phyloP scores from a whole-genome alignment of 805 yeast genomes.

The Scheffersomyces lignosus region DNA sequence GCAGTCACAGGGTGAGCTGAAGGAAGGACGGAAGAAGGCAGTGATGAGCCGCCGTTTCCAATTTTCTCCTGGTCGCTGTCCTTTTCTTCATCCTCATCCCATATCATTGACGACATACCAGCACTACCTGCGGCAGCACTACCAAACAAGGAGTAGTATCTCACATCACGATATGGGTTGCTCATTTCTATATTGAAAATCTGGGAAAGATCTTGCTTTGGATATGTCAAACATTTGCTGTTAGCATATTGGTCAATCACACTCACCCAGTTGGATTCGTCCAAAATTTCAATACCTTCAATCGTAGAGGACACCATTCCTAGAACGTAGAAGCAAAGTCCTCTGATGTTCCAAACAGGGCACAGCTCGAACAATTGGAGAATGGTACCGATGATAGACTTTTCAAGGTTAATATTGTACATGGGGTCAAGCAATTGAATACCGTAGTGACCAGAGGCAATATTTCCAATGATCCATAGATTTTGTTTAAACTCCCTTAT shows the following conservation, averaged over 20 bases:
- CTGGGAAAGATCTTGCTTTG: conserved; percentile 6
- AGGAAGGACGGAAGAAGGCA: too few relatives aligned
- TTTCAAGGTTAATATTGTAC: conserved; percentile 19
- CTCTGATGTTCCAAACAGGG: conserved; percentile 58
- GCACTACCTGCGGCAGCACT: conserved; percentile 4
- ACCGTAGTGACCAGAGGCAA: conserved; percentile 73
- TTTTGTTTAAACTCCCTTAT: conserved; percentile 58
- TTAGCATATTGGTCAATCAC: conserved; percentile 10
- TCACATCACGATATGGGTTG: conserved; percentile 22
- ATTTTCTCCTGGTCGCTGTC: conserved; percentile 6
- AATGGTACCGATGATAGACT: conserved; percentile 44
- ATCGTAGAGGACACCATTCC: conserved; percentile 72
- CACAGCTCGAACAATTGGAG: conserved; percentile 36
- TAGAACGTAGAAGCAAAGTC: conserved; percentile 73
- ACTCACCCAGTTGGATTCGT: conserved; percentile 70
- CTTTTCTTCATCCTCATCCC: conserved; percentile 10
- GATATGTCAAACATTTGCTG: conserved; percentile 13
- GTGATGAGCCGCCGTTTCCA: conserved; percentile 1
- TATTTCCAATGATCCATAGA: conserved; percentile 84
- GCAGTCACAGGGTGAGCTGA: neutral
- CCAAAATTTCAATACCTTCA: conserved; percentile 83
- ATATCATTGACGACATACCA: conserved; percentile 9
- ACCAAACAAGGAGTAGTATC: conserved; percentile 26
- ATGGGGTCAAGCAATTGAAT: conserved; percentile 44
- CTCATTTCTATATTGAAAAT: conserved; percentile 17